These are phyloP conservation scores for Colletotrichum plurivorum DNA, from an alignment of 2,329 filamentous ascomycete genomes.

Conservation along the genomic window DNA sequence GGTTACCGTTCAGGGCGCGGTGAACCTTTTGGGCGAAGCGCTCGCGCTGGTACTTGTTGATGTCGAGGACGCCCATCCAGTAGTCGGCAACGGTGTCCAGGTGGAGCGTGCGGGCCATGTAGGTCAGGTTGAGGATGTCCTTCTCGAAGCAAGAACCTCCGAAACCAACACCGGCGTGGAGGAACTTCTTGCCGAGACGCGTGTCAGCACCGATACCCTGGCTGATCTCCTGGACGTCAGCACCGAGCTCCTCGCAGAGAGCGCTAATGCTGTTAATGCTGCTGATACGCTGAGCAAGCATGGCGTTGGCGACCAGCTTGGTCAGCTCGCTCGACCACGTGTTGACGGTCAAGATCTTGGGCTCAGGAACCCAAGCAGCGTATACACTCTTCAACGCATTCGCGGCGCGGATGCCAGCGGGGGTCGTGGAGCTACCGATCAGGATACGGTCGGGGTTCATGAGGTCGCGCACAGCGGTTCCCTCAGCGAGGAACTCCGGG, in stretches of 20 bases:
- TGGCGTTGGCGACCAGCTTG: slow-evolving; percentile 84
- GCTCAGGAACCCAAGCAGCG: slow-evolving; percentile 76
- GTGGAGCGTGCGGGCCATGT: slow-evolving; percentile 79
- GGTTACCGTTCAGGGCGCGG: slow-evolving; percentile 76
- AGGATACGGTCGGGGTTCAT: slow-evolving; percentile 80
- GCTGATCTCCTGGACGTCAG: slow-evolving; percentile 81
- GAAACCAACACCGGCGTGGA: slow-evolving; percentile 83
- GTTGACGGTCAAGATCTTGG: slow-evolving; percentile 79
- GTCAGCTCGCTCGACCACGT: slow-evolving; percentile 84
- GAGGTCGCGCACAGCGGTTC: slow-evolving; percentile 80
- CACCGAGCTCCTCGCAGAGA: slow-evolving; percentile 82
- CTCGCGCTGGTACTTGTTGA: slow-evolving; percentile 82
- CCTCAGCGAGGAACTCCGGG: slow-evolving; percentile 85
- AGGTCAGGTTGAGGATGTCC: slow-evolving; percentile 81
- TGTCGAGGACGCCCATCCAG: slow-evolving; percentile 80
- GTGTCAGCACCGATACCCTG: slow-evolving; percentile 77
- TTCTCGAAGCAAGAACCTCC: slow-evolving; percentile 88
- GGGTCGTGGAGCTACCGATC: slow-evolving; percentile 77
- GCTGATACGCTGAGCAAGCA: slow-evolving; percentile 85
- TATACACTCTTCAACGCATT: slow-evolving; percentile 76
- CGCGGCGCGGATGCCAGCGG: slow-evolving; percentile 73
- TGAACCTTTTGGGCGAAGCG: slow-evolving; percentile 78
- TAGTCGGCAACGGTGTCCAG: slow-evolving; percentile 81
- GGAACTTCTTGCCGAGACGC: slow-evolving; percentile 80
- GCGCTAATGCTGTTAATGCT: slow-evolving; percentile 88